Evolutionary conservation across 768 basidiomycete species (phyloP).

Genomic region (Clitopilus passeckerianus): DNA sequence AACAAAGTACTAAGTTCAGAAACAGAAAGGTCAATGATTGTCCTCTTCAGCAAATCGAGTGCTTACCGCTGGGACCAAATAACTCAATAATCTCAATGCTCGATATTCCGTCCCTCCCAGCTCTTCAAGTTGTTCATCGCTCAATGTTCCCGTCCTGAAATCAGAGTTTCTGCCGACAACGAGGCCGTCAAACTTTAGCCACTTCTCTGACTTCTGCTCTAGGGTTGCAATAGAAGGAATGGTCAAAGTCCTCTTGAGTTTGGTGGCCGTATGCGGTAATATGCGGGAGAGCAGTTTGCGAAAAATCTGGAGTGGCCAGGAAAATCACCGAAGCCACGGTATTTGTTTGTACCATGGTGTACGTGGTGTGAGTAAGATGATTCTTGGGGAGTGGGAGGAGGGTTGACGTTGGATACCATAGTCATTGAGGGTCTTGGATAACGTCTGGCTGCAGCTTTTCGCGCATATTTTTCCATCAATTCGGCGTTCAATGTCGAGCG

Average conservation of each 20-base stretch:
- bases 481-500: background rate
- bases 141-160: constrained; percentile 48
- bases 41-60: background rate
- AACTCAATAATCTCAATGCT: constrained; percentile 50
- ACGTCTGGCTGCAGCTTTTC: background rate
- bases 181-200: constrained; percentile 36
- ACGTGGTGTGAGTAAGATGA: background rate
- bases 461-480: background rate
- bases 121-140: constrained; percentile 64
- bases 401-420: background rate
- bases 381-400: background rate
- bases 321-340: constrained; percentile 40
- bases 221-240: constrained; percentile 42
- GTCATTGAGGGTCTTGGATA: background rate
- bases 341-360: constrained; percentile 20
- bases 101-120: constrained; percentile 76
- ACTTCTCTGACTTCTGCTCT: constrained; percentile 24
- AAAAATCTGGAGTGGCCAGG: constrained; percentile 37
- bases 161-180: constrained; percentile 57
- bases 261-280: constrained; percentile 39
- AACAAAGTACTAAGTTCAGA: constrained; percentile 55
- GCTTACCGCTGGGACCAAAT: constrained; percentile 38
- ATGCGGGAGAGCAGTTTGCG: constrained; percentile 28
- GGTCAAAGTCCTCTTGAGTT: constrained; percentile 45
- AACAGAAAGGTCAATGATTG: constrained; percentile 12